Conservation (phyloP, 1,139 yeast genomes). For the Saccharomycopsis hybrid region DNA sequence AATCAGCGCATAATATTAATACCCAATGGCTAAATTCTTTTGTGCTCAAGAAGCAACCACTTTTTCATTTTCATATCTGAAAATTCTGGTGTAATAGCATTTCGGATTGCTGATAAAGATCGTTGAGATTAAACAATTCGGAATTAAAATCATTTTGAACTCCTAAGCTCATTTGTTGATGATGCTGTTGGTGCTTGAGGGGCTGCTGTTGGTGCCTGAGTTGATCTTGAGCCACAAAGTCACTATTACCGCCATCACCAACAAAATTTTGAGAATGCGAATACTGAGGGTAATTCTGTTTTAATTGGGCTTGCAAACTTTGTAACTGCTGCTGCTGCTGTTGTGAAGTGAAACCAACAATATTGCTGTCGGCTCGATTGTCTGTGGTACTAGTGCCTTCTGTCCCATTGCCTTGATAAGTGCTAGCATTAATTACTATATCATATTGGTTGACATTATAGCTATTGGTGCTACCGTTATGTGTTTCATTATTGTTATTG, state of each 20-base stretch:
- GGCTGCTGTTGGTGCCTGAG: neutral
- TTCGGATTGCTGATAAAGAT: slow-evolving; percentile 11
- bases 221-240: neutral
- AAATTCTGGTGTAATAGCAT: slow-evolving; percentile 7
- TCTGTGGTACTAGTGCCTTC: neutral
- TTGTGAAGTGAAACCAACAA: neutral
- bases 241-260: neutral
- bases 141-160: neutral
- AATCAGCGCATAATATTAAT: too few relatives aligned
- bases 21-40: too few relatives aligned
- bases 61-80: slow-evolving; percentile 1
- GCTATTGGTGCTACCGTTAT: too few relatives aligned
- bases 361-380: neutral
- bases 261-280: neutral
- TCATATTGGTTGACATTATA: too few relatives aligned
- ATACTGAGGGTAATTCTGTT: slow-evolving; percentile 1
- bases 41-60: neutral
- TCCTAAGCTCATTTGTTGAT: neutral
- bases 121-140: slow-evolving; percentile 10
- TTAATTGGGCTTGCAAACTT: neutral
- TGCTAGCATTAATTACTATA: too few relatives aligned
- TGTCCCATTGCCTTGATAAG: too few relatives aligned
- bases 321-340: slow-evolving; percentile 5
- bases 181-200: neutral
- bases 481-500: neutral